Percentiles rank a stretch among this genome's conserved stretches.
These are phyloP conservation scores for Hemileccinum rubropunctum DNA, from an alignment of 768 basidiomycete species.

Conservation along the genomic window DNA sequence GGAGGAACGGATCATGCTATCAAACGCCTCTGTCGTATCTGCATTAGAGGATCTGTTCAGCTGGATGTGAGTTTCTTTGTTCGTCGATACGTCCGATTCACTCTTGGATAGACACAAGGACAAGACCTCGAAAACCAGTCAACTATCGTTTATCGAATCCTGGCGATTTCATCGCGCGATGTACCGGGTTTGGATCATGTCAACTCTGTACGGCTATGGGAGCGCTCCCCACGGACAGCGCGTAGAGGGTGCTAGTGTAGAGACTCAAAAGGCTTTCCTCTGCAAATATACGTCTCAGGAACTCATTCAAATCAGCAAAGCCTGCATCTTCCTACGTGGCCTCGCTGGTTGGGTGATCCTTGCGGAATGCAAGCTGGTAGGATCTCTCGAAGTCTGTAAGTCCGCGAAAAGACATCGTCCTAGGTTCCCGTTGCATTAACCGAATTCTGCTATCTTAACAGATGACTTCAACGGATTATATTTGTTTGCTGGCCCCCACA, in stretches of 20 bases:
- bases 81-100: neutral
- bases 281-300: conserved; percentile 15
- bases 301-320: conserved; percentile 14
- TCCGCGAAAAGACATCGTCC: neutral
- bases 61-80: conserved; percentile 6
- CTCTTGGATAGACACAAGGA: conserved; percentile 11
- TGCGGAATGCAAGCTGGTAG: conserved; percentile 1
- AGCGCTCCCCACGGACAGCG: neutral
- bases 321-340: conserved; percentile 4
- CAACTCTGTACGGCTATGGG: conserved; percentile 5
- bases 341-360: conserved; percentile 6
- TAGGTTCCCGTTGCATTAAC: neutral
- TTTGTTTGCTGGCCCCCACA: conserved; percentile 16
- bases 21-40: conserved; percentile 9
- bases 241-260: neutral
- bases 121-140: conserved; percentile 4
- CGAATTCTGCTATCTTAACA: neutral
- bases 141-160: conserved; percentile 13
- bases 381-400: conserved; percentile 14
- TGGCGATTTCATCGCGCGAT: conserved; percentile 12
- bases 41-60: conserved; percentile 18
- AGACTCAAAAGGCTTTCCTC: conserved; percentile 13
- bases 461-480: conserved; percentile 14
- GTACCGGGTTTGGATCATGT: conserved; percentile 12
- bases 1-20: conserved; percentile 11